These are phyloP conservation scores for Pestalotiopsis sp. DNA, from an alignment of 2,329 filamentous ascomycete genomes.

Conservation along the genomic window DNA sequence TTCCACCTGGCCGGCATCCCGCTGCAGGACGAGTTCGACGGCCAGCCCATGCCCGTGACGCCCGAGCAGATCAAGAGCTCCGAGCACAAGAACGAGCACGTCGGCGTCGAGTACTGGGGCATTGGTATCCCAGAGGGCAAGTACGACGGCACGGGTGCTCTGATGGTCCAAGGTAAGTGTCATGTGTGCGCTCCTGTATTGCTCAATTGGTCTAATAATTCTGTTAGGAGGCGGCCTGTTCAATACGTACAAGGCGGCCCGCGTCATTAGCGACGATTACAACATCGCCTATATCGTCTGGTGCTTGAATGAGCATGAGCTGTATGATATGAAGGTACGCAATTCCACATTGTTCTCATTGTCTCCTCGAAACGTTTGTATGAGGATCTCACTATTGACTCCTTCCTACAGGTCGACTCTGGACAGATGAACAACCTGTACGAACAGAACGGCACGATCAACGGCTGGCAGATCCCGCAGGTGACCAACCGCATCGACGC, in stretches of 20 bases:
- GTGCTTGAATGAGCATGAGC: slow-evolving; percentile 68
- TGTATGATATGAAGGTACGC: slow-evolving; percentile 61
- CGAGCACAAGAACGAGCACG: slow-evolving; percentile 24
- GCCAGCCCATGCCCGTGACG: slow-evolving; percentile 46
- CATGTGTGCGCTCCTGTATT: background rate
- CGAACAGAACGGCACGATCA: slow-evolving; percentile 27
- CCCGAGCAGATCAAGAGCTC: slow-evolving; percentile 19
- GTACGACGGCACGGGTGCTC: background rate
- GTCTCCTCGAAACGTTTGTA: background rate
- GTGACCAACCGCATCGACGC: slow-evolving; percentile 56
- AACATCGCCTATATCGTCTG: slow-evolving; percentile 68
- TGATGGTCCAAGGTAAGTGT: background rate
- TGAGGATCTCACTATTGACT: background rate
- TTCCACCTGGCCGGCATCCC: slow-evolving; percentile 39
- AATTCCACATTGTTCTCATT: background rate
- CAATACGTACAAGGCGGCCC: slow-evolving; percentile 64
- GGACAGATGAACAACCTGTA: slow-evolving; percentile 51
- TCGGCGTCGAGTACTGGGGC: slow-evolving; percentile 58
- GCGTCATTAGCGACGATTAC: slow-evolving; percentile 56
- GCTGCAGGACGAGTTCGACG: slow-evolving; percentile 51
- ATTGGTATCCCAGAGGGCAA: slow-evolving; percentile 7
- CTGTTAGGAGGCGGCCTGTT: slow-evolving; percentile 23
- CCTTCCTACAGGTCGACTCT: slow-evolving; percentile 45
- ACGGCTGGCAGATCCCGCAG: slow-evolving; percentile 34
- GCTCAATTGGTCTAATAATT: background rate